Base-by-base conservation (phyloP, 345 rosid genomes). In the Sonneratia alba region DNA sequence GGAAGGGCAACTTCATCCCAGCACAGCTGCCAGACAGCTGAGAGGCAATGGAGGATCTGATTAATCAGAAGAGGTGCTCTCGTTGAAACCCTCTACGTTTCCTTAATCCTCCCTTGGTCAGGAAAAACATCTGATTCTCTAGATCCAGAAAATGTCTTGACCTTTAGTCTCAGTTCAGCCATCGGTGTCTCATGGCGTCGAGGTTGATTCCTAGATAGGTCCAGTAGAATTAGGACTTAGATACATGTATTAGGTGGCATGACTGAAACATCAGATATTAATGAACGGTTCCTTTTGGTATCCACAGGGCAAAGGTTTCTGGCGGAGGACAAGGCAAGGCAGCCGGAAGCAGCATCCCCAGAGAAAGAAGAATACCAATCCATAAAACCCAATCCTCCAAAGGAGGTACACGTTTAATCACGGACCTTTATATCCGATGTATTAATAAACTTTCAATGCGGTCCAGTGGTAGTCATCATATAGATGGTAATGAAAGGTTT, bases 301-400 rank as follows among this genome's bases (percentile, higher is more conserved):
- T 47, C 15, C 15, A 9, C 9, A 47, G 51, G 51, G 15, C 3
- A 0, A 47, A 13, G 51, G 51, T 13, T 9, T 13, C 51, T 47
- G 51, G 51, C 9, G 51, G 51, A 47, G 51, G 51, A 47, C 51
- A 47, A 47, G 51, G 51, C 15, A 47, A 47, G 51, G 51, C 51
- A 47, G 51, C 51, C 13, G 51, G 51, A 13, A 47, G 51, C 51
- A 47, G 51, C 51, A 9, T 47, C 51, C 51, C 51, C 36, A 76
- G 53, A 66, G 81, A 74, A 9, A 70, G 71, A 68, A 69, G 77
- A 71, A 57, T 71, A 21, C 73, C 78, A 49, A 48, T 70, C 36
- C 83, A 71, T 45, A 87, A 75, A 57, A 70, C 83, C 61, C 74
- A n/a, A 42, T 78, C 85, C 27, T 76, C 78, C 71, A 76, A 79